Evolutionary conservation across 2,329 filamentous ascomycete genomes (phyloP).

Genomic region (Penicillium sp.): DNA sequence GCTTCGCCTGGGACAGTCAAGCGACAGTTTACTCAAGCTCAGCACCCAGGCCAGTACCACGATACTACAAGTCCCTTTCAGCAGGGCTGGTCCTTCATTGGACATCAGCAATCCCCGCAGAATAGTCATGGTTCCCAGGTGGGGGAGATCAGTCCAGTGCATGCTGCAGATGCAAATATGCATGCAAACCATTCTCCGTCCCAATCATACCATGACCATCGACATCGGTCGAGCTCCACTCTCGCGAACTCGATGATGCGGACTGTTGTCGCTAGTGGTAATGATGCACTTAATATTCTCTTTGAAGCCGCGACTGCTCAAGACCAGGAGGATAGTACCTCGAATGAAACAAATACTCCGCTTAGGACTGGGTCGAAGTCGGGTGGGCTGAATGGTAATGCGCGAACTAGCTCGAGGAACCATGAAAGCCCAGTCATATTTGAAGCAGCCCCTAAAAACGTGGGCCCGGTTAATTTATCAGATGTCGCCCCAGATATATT

Average conservation of each 20-base stretch:
- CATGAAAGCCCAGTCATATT: slow-evolving; percentile 25
- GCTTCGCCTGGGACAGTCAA: slow-evolving; percentile 10
- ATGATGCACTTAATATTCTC: slow-evolving; percentile 58
- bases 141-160: slow-evolving; percentile 16
- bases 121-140: slow-evolving; percentile 19
- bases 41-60: slow-evolving; percentile 13
- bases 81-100: slow-evolving; percentile 16
- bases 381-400: slow-evolving; percentile 10
- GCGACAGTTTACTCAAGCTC: slow-evolving; percentile 4
- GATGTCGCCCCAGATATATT: slow-evolving; percentile 42
- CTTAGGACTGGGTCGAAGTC: slow-evolving; percentile 26
- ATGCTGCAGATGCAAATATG: slow-evolving; percentile 6
- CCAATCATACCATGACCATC: slow-evolving; percentile 20
- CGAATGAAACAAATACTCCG: slow-evolving; percentile 32
- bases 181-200: slow-evolving; percentile 11
- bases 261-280: slow-evolving; percentile 57
- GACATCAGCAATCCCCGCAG: slow-evolving; percentile 17
- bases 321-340: slow-evolving; percentile 42
- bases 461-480: slow-evolving; percentile 35
- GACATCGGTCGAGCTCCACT: slow-evolving; percentile 34
- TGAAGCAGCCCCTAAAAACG: slow-evolving; percentile 25
- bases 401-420: slow-evolving; percentile 18
- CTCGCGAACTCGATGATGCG: slow-evolving; percentile 46
- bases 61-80: slow-evolving; percentile 21
- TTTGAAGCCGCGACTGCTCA: slow-evolving; percentile 55